Evolutionary conservation across 805 yeast genomes (phyloP).

Genomic region (Suhomyces pyralidae): DNA sequence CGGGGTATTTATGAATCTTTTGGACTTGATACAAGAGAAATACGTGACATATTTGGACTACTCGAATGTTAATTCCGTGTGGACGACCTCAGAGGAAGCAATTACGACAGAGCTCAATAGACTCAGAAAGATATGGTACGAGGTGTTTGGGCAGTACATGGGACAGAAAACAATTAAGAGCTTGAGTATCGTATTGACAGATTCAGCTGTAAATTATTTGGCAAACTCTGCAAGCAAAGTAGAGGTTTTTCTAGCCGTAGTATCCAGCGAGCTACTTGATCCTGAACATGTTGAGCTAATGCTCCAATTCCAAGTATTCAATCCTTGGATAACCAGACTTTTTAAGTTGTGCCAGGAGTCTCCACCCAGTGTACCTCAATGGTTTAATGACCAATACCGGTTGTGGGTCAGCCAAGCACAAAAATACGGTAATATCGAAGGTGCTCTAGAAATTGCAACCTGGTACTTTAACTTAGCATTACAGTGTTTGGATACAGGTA

Average conservation of each 20-base stretch:
- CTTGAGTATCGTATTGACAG: not conserved
- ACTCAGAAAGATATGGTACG: constrained; percentile 13
- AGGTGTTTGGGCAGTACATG: constrained; percentile 13
- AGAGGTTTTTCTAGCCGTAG: not conserved
- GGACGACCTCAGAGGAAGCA: not conserved
- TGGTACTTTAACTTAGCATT: constrained; percentile 23
- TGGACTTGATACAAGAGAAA: constrained; percentile 8
- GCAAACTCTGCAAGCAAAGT: not conserved
- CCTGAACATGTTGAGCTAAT: constrained; percentile 12
- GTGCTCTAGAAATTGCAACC: constrained; percentile 4
- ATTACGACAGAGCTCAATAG: constrained; percentile 3
- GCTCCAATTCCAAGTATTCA: constrained; percentile 31
- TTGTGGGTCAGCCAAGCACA: constrained; percentile 5
- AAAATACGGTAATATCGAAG: not conserved
- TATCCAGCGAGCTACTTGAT: not conserved
- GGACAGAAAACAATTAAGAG: not conserved
- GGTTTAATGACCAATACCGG: constrained; percentile 19
- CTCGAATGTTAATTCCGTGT: not conserved
- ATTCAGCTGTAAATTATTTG: not conserved
- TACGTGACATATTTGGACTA: constrained; percentile 10
- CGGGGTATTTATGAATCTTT: constrained; percentile 4
- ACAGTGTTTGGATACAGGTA: constrained; percentile 4
- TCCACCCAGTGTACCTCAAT: not conserved
- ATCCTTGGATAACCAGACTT: constrained; percentile 32
- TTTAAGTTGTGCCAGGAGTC: constrained; percentile 1